Conservation (phyloP, 163 green algal genomes). For the Scenedesmus sp. region DNA sequence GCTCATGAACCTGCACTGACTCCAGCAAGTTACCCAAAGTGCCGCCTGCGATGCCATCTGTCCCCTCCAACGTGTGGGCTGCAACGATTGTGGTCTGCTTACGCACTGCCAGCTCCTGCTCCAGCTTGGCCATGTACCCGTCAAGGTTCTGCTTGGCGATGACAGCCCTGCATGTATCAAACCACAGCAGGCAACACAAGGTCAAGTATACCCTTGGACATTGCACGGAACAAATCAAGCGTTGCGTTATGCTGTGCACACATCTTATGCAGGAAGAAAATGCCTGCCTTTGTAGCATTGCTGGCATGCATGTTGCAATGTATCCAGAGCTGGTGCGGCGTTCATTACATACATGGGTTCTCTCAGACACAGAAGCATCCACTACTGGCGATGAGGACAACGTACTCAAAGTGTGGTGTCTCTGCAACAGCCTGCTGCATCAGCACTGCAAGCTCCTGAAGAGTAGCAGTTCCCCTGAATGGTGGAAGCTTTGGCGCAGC, state of each 20-base stretch:
- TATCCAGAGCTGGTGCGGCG: no score
- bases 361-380: no score
- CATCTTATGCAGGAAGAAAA: no score
- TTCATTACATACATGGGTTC: no score
- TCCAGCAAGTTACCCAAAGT: background rate
- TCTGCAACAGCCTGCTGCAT: slow-evolving; percentile 44
- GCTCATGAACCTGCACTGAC: no score
- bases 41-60: background rate
- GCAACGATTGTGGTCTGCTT: background rate
- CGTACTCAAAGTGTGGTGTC: slow-evolving; percentile 17
- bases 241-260: no score
- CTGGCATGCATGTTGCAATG: no score
- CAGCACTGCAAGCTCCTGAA: slow-evolving; percentile 15
- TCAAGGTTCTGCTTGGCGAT: background rate
- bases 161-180: background rate
- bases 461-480: slow-evolving; percentile 30
- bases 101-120: slow-evolving; percentile 8
- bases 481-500: background rate
- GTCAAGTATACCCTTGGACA: no score
- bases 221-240: no score
- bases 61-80: background rate
- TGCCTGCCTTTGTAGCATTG: no score
- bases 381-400: background rate
- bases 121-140: slow-evolving; percentile 25
- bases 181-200: background rate